Conservation (phyloP, 2,329 filamentous ascomycete species). For the Aspergillus unguis region DNA sequence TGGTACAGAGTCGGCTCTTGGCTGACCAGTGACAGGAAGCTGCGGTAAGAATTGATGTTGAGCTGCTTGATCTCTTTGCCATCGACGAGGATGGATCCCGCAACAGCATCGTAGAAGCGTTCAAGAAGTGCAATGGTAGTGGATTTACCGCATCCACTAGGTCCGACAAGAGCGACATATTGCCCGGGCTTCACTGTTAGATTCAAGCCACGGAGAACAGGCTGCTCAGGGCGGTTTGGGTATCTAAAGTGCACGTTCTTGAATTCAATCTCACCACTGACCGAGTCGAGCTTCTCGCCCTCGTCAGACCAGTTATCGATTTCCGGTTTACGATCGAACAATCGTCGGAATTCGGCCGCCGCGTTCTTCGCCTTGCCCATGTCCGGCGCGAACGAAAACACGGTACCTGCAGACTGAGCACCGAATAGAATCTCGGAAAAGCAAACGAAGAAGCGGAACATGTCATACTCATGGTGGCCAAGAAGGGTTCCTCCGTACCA, state of each 20-base stretch:
- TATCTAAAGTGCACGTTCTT: conserved; percentile 92
- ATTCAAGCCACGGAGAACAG: conserved; percentile 83
- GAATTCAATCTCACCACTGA: conserved; percentile 83
- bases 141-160: conserved; percentile 89
- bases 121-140: conserved; percentile 90
- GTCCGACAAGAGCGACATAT: conserved; percentile 76
- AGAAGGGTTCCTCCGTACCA: conserved; percentile 86
- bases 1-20: conserved; percentile 96
- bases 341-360: conserved; percentile 71
- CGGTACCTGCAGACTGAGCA: conserved; percentile 82
- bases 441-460: conserved; percentile 90
- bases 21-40: conserved; percentile 78
- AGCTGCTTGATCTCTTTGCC: conserved; percentile 75
- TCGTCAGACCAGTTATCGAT: conserved; percentile 79
- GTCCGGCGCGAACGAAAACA: conserved; percentile 86
- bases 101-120: conserved; percentile 87
- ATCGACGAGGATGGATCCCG: conserved; percentile 77
- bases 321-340: conserved; percentile 76
- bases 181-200: conserved; percentile 46
- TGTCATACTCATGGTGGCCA: conserved; percentile 64
- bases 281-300: conserved; percentile 59
- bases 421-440: conserved; percentile 88
- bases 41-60: conserved; percentile 83
- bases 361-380: conserved; percentile 91
- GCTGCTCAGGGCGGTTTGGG: conserved; percentile 83